Evolutionary conservation across 805 yeast genomes (phyloP).

Genomic region (Schwanniomyces pseudopolymorphus): DNA sequence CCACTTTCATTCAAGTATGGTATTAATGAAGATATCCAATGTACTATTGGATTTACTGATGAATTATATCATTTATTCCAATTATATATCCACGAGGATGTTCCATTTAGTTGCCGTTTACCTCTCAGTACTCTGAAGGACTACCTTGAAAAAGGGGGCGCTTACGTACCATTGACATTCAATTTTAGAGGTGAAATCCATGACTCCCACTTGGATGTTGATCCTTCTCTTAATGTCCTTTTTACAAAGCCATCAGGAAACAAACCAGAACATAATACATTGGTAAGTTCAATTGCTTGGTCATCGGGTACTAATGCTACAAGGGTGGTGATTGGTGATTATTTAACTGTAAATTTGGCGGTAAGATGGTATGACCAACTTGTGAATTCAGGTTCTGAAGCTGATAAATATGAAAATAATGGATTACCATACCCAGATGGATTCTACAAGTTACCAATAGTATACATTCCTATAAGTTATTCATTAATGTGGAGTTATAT

Average conservation of each 20-base stretch:
- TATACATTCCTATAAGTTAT: slow-evolving; percentile 27
- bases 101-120: slow-evolving; percentile 67
- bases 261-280: slow-evolving; percentile 32
- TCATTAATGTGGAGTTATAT: slow-evolving; percentile 18
- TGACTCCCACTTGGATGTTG: slow-evolving; percentile 68
- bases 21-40: slow-evolving; percentile 49
- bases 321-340: slow-evolving; percentile 65
- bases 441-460: slow-evolving; percentile 37
- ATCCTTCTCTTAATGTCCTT: slow-evolving; percentile 53
- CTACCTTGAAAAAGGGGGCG: slow-evolving; percentile 43
- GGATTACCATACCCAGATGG: slow-evolving; percentile 40
- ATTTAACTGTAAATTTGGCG: slow-evolving; percentile 54
- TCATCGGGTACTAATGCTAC: slow-evolving; percentile 62
- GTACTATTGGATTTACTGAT: slow-evolving; percentile 63
- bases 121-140: slow-evolving; percentile 49
- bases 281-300: slow-evolving; percentile 58
- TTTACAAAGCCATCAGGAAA: slow-evolving; percentile 37
- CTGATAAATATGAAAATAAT: slow-evolving; percentile 9
- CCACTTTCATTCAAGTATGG: slow-evolving; percentile 60
- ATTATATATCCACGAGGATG: slow-evolving; percentile 73
- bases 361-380: slow-evolving; percentile 53
- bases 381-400: slow-evolving; percentile 15
- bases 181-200: slow-evolving; percentile 66
- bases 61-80: slow-evolving; percentile 72
- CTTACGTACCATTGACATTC: slow-evolving; percentile 58